Evolutionary conservation across 495 filamentous ascomycete species (phyloP), one percentile per base, ranked within the genome.

Genomic region (Penicillium longicatenatum): DNA sequence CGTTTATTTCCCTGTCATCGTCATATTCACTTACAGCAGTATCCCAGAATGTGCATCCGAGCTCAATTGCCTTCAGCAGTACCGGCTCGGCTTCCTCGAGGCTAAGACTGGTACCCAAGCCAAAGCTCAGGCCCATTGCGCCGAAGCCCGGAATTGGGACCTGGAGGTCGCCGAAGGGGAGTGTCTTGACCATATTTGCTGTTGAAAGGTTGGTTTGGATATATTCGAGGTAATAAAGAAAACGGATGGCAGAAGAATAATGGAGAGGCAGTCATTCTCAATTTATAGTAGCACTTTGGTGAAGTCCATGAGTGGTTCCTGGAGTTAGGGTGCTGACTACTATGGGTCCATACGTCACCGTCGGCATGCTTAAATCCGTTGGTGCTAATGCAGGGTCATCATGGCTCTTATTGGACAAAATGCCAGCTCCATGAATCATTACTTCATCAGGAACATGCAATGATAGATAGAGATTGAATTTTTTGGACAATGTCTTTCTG

Each of bases 31-130:
- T 53, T 56, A 77, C 78, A 43, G 79, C 79, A 39, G 78, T 81
- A 54, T 82, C 79, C 79, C 79, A 82, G 62, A 82, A 82, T 4
- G 76, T 81, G 47, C 78, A 82, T 10, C 78, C 78, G 7, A 82
- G 53, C 49, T 82, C 78, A 54, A 82, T 74, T 1, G 78, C 79
- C 56, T 79, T 80, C 41, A 79, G 55, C 1, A 82, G 61, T 0
- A 82, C 78, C 22, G 79, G 79, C 45, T 82, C 79, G 9, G 79
- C 76, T 59, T 82, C 55, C 51, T 82, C 76, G 6, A 72, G 59
- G 35, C 52, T 74, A 3, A 81, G 61, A 45, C 76, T 74, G 30
- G 31, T 69, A 9, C 79, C 79, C 59, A 80, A 29, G 6, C 66
- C 71, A 55, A 70, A 72, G 59, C 68, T 80, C 21, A 80, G 56